phyloP scores from a whole-genome alignment of 768 basidiomycete species.

The Pulveroboletus sp. region DNA sequence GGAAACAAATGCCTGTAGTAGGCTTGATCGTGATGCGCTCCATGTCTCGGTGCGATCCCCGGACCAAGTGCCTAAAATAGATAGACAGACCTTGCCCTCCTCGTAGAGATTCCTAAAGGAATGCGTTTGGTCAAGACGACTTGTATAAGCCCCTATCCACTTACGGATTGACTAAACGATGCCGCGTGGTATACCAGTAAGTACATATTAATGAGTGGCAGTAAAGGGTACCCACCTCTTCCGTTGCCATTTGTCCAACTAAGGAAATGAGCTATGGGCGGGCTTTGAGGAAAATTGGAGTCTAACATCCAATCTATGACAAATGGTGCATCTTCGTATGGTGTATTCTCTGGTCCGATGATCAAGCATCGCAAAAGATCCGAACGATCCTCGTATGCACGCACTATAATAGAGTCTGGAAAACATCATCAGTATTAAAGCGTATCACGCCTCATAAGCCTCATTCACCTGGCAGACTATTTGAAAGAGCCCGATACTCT shows the following conservation, averaged over 20 bases:
- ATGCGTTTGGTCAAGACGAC: conserved; percentile 1
- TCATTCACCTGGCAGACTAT: conserved; percentile 74
- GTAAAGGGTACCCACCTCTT: conserved; percentile 36
- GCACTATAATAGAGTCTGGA: conserved; percentile 81
- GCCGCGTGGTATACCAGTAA: neutral
- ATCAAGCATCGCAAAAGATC: conserved; percentile 88
- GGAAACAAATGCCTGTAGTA: conserved; percentile 90
- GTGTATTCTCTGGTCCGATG: conserved; percentile 90
- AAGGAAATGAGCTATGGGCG: conserved; percentile 85
- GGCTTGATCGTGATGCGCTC: conserved; percentile 79
- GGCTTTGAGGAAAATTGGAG: conserved; percentile 77
- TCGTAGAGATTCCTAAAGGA: conserved; percentile 79
- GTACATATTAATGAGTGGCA: neutral
- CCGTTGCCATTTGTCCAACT: conserved; percentile 96
- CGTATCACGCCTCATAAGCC: neutral
- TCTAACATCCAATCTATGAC: conserved; percentile 93
- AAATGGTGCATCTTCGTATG: conserved; percentile 94
- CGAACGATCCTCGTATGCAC: conserved; percentile 85
- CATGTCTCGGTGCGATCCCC: conserved; percentile 88
- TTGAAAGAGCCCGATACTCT: conserved; percentile 79
- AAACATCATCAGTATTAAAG: conserved; percentile 6
- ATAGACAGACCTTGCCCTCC: conserved; percentile 92
- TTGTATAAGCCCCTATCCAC: conserved; percentile 25
- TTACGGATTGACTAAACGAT: conserved; percentile 65
- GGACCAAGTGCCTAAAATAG: conserved; percentile 89